phyloP scores from a whole-genome alignment of 1,284 basidiomycete species.

The Grifola frondosa region DNA sequence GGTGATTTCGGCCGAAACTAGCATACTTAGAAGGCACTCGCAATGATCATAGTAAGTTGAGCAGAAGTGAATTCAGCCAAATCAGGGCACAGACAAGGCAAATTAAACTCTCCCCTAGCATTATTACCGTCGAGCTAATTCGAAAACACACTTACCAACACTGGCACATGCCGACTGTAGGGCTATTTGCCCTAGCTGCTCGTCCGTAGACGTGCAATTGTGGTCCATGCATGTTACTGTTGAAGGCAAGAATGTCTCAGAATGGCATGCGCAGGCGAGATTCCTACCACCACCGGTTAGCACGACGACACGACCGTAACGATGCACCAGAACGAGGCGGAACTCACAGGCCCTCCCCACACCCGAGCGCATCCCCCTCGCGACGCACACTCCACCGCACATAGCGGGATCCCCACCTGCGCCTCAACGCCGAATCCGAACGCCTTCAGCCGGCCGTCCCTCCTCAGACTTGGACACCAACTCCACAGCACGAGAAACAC shows the following conservation, averaged over 20 bases:
- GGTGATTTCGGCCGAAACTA: no score
- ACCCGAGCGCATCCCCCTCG: slow-evolving; percentile 9
- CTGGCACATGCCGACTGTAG: slow-evolving; percentile 13
- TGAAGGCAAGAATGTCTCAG: slow-evolving; percentile 15
- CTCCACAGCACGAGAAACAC: slow-evolving; percentile 21
- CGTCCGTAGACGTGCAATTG: slow-evolving; percentile 15
- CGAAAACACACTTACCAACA: slow-evolving; percentile 18
- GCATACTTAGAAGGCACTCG: no score
- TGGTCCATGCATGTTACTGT: slow-evolving; percentile 20
- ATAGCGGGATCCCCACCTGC: slow-evolving; percentile 8
- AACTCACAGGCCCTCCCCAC: slow-evolving; percentile 19
- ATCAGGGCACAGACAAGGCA: no score
- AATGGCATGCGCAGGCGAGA: slow-evolving; percentile 19
- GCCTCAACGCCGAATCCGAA: slow-evolving; percentile 21
- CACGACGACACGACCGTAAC: background rate
- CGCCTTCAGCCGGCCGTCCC: slow-evolving; percentile 7
- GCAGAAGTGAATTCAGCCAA: no score
- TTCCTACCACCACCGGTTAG: slow-evolving; percentile 6
- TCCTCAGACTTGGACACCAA: slow-evolving; percentile 12
- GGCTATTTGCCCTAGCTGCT: slow-evolving; percentile 12
- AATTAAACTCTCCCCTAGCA: no score
- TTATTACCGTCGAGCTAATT: no score
- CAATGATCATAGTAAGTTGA: no score
- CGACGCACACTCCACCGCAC: slow-evolving; percentile 11
- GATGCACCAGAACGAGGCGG: background rate